Conservation (phyloP, 306 rosid species). For the Sphenostylis stenocarpa region DNA sequence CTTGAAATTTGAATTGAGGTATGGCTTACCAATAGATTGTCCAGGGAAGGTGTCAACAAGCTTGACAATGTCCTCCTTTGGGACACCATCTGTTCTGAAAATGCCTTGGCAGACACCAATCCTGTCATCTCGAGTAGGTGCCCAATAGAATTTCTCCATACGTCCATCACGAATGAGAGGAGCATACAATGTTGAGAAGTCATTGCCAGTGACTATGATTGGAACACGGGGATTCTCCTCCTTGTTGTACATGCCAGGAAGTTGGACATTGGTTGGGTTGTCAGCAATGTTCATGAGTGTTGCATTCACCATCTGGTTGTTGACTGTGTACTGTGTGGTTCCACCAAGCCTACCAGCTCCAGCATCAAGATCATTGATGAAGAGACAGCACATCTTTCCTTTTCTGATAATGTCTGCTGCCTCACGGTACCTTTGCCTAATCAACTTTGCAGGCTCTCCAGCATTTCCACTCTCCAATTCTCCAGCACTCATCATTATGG, state of each 20-base stretch:
- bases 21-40: slow-evolving; percentile 65
- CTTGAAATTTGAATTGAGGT: background rate
- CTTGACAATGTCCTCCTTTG: slow-evolving; percentile 51
- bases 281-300: slow-evolving; percentile 87
- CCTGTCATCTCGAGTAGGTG: slow-evolving; percentile 70
- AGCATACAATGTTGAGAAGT: slow-evolving; percentile 76
- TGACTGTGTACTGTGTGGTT: slow-evolving; percentile 78
- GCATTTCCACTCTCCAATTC: slow-evolving; percentile 95
- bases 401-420: slow-evolving; percentile 72
- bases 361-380: slow-evolving; percentile 81
- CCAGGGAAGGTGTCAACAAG: slow-evolving; percentile 78
- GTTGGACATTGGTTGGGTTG: slow-evolving; percentile 74
- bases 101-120: slow-evolving; percentile 76
- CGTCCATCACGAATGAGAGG: slow-evolving; percentile 88
- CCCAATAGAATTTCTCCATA: slow-evolving; percentile 86
- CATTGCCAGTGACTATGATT: slow-evolving; percentile 66
- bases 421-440: slow-evolving; percentile 85
- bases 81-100: slow-evolving; percentile 48
- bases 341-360: slow-evolving; percentile 82
- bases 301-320: slow-evolving; percentile 85
- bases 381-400: slow-evolving; percentile 82
- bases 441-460: slow-evolving; percentile 89
- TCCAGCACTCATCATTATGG: slow-evolving; percentile 94
- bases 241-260: slow-evolving; percentile 81
- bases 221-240: slow-evolving; percentile 77